These are phyloP conservation scores for Boletus nobilissimus DNA, from an alignment of 1,284 basidiomycete genomes.

Conservation along the genomic window DNA sequence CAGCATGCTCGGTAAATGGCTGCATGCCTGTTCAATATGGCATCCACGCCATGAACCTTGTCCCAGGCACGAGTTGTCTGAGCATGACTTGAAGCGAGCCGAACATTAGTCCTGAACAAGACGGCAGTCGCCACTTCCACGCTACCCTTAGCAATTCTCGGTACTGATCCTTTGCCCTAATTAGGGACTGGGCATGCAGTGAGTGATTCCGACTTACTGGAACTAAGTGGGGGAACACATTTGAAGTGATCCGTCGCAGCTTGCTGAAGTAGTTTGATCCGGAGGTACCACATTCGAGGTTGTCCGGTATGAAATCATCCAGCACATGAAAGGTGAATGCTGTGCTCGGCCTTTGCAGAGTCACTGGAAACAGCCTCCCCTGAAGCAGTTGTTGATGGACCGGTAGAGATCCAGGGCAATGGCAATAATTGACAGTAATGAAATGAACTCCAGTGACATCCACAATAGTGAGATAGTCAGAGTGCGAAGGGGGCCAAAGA, in stretches of 20 bases:
- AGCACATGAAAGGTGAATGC: neutral
- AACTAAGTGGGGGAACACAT: constrained; percentile 34
- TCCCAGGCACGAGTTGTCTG: neutral
- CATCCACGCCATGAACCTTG: neutral
- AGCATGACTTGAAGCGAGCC: neutral
- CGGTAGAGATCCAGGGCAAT: neutral
- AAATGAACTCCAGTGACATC: neutral
- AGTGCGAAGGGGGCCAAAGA: neutral
- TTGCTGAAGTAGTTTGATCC: constrained; percentile 42
- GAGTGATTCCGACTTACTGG: constrained; percentile 12
- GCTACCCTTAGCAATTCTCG: constrained; percentile 20
- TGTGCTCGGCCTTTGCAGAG: neutral
- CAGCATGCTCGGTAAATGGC: neutral
- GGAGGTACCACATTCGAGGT: constrained; percentile 41
- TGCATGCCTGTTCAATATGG: neutral
- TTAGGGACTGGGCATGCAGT: too few species aligned
- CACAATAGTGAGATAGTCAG: neutral
- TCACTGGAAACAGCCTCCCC: neutral
- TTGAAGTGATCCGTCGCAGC: constrained; percentile 38
- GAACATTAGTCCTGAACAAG: neutral
- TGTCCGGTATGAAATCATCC: constrained; percentile 30
- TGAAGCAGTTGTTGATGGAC: neutral
- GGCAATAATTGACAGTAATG: neutral
- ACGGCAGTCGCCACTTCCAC: constrained; percentile 5
- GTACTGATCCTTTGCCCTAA: constrained; percentile 15